Conservation (phyloP, 176 grass and related monocot genomes). For the Bonia amplexicaulis region DNA sequence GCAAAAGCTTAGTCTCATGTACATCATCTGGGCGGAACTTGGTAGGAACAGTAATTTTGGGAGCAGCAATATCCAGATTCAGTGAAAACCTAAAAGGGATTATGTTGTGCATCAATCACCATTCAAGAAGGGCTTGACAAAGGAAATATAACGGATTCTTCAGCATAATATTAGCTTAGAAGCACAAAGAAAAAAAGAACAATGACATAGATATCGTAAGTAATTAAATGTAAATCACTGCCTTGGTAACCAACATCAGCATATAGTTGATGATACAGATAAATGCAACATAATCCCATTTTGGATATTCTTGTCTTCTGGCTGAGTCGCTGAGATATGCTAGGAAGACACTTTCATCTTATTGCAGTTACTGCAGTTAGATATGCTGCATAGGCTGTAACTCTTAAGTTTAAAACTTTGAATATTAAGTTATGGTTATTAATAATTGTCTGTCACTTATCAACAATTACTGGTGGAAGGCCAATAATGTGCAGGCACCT, state of each 20-base stretch:
- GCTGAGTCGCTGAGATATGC: slow-evolving; percentile 16
- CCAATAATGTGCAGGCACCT: background rate
- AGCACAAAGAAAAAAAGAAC: background rate
- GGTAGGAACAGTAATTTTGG: slow-evolving; percentile 88
- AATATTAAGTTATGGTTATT: background rate
- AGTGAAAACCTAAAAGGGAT: slow-evolving; percentile 70
- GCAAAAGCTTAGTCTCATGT: slow-evolving; percentile 87
- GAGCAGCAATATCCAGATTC: slow-evolving; percentile 96
- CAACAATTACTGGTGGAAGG: background rate
- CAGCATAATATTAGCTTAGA: background rate
- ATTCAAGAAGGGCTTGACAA: slow-evolving; percentile 3
- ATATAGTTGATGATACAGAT: background rate
- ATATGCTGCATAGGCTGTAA: slow-evolving; percentile 14
- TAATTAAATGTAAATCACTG: slow-evolving; percentile 9
- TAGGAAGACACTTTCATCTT: slow-evolving; percentile 20
- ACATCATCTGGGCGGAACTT: slow-evolving; percentile 83
- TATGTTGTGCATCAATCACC: background rate
- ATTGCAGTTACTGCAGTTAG: background rate
- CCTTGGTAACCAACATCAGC: background rate
- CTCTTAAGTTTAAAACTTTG: background rate
- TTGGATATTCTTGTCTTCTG: slow-evolving; percentile 1
- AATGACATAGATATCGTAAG: background rate
- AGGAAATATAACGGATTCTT: slow-evolving; percentile 2
- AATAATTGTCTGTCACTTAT: background rate
- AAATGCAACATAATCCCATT: slow-evolving; percentile 8